Evolutionary conservation across 2,329 filamentous ascomycete species (phyloP), one percentile per base, ranked within the genome.

Genomic region (Colletotrichum ledebouriae): DNA sequence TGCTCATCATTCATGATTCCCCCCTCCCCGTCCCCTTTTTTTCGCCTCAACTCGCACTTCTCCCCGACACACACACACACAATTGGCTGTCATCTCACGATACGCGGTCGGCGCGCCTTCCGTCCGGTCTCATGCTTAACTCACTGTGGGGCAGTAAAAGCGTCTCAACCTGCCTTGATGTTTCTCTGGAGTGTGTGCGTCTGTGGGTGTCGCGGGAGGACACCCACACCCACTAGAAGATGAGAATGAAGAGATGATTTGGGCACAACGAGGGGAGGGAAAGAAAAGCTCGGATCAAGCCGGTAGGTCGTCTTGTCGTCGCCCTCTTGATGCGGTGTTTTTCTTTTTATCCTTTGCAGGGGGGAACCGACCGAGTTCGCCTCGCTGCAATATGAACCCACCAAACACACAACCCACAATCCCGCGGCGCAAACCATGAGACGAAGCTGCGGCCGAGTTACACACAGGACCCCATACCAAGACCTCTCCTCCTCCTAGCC

Each of bases 101-200:
- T 50, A 53, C 11, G 53, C 53, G 53, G 59, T 59, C 62, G 62
- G 53, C 53, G 62, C 46, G 39, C 6, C 42, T 49, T 47, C 63
- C 57, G 63, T 66, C 63, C 63, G 57, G 63, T 66, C 63, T 44
- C 63, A 62, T 41, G 63, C 63, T 29, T 53, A 52, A 29, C 49
- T 41, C 56, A 12, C 6, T n/a, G 44, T 17, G n/a, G 50, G 25
- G 4, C 10, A 25, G 22, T 46, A n/a, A 25, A 39, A 55, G 33
- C 44, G 60, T 59, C 46, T 65, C 62, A 53, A 44, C 46, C 13
- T 12, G 25, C 17, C n/a, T 15, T 55, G 29, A 59, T 52, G 52
- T 39, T 41, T 56, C 58, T 66, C 20, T 29, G 25, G 12, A 10
- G 6, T 41, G 13, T 50, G 44, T 61, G 34, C 52, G 37, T 20